Evolutionary conservation across 441 rosid species (phyloP), one percentile per base, ranked within the genome.

Genomic region (Erodium moschatum): DNA sequence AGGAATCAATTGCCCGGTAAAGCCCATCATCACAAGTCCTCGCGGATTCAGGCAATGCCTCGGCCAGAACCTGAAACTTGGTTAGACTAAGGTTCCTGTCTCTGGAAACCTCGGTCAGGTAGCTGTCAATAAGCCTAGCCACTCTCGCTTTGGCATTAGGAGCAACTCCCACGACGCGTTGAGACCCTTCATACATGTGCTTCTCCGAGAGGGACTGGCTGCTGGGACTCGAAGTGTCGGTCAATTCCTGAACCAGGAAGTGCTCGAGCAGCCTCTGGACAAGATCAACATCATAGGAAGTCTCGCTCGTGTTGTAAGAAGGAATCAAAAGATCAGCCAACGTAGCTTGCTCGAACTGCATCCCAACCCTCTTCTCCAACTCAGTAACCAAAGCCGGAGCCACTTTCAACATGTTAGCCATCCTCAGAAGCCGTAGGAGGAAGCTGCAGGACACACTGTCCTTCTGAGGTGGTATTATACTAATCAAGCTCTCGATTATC

Each of bases 271-370:
- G 80, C 70, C 97, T 85, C 80, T 93, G 98, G 70, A 88, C 87
- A 64, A 91, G 96, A 80, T 93, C 97, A 15, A 93, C 96, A 75
- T 93, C 96, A 12, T 85, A 88, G 83, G 81, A 54, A 3, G 96
- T 89, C 65, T 87, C 96, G 0, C 76, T 80, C 75, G 87, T 92
- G 50, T 62, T 85, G 33, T 79, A 88, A 60, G 83, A 77, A 42
- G 97, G 96, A 48, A 91, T 86, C 44, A 93, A 76, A 73, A 91
- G 96, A 79, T 93, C 97, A 0, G 88, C 87, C 44, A 93, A 70
- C 0, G 90, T 84, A 10, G 95, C 95, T 75, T 93, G 98, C 58
- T 93, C 98, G 31, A 93, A 87, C 70, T 88, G 98, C 98, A 93
- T 91, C n/a, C 97, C 97, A 0, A 93, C 96, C 1, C 97, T 87